Base-by-base conservation (phyloP, 2,329 filamentous ascomycete genomes). In the Venturia asperata region DNA sequence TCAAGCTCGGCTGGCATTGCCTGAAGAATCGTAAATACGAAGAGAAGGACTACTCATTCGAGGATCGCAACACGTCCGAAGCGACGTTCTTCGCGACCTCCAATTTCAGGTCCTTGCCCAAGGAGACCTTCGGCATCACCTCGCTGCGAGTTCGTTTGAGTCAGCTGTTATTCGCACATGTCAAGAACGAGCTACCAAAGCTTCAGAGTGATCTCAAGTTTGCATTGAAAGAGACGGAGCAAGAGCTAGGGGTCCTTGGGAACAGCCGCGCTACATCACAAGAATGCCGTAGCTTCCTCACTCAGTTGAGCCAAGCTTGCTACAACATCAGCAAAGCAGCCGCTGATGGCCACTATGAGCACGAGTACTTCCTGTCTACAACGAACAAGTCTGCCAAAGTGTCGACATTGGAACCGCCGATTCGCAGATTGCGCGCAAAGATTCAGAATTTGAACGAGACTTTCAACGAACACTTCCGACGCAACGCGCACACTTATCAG, bases 371-470 rank as follows among this genome's bases (percentile, higher is more conserved):
- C 67, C 70, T 70, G 0, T 37, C 45, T 1, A 45, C 21, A 62
- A 68, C 0, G 0, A 45, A 0, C 62, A 70, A n/a, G 52, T 71
- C 15, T 69, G 67, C 61, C 45, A 70, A 10, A 68, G 68, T 15
- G 34, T 65, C 4, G 66, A 64, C 66, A 9, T n/a, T 55, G 24
- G 27, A 17, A 6, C 30, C 70, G n/a, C 71, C 75, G 61, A 68
- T 71, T 45, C 79, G 76, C 45, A 78, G 83, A 0, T 74, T 88
- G 4, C 78, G 85, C 0, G 83, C 84, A 0, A 75, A 82, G 0
- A 74, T 86, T 1, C 83, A 86, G 64, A 79, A 82, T 43, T 71
- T 79, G 1, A 80, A 82, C 58, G 65, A 72, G 0, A 71, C 75
- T 0, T 87, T 87, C 67, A 74, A 79, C 0, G 67, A 75, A 0